Base-by-base conservation (phyloP, 2,329 filamentous ascomycete genomes). In the Hymenoscyphus occultus region DNA sequence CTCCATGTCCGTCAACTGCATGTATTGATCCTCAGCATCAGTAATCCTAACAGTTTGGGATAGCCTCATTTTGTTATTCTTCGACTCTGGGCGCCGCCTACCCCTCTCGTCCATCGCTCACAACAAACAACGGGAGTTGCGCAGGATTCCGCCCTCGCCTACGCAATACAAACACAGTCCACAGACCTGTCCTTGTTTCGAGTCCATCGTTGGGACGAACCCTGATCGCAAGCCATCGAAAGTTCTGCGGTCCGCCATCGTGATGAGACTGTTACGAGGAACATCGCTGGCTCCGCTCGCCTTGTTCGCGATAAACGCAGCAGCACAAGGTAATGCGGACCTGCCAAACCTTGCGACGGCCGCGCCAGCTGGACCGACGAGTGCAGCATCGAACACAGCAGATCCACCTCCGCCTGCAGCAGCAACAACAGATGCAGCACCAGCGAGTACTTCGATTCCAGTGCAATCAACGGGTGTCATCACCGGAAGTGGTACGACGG, bases 321-420 rank as follows among this genome's bases (percentile, higher is more conserved):
- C 65, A n/a, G 66, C 66, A 48, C 56, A 64, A 54, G 54, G 59
- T 42, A 28, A 16, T 28, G 64, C 66, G 13, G 60, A 60, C 28
- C 65, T 71, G 14, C 70, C 70, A 19, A 67, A 71, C 39, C 67
- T 70, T 14, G 65, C 76, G 16, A 69, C 71, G 13, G 60, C 70
- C 51, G 68, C 71, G 7, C 72, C 68, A 62, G 62, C 69, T 12
- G 48, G 51, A 16, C 32, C 63, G 39, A 28, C 61, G 39, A 66
- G 69, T 14, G 69, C 71, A 56, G 45, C 32, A 22, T 13, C 60
- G 45, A 70, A 69, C 48, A 71, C 71, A 9, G 65, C 61, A 14
- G 51, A 65, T 39, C n/a, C 58, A 22, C 69, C 65, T 19, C 39
- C n/a, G n/a, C 28, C 56, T 31, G 56, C 56, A 35, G 28, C 39